A percentile compares a stretch with the other conserved stretches of the same genome.
Conservation (phyloP, 768 basidiomycete species). For the Lentinula aciculospora region DNA sequence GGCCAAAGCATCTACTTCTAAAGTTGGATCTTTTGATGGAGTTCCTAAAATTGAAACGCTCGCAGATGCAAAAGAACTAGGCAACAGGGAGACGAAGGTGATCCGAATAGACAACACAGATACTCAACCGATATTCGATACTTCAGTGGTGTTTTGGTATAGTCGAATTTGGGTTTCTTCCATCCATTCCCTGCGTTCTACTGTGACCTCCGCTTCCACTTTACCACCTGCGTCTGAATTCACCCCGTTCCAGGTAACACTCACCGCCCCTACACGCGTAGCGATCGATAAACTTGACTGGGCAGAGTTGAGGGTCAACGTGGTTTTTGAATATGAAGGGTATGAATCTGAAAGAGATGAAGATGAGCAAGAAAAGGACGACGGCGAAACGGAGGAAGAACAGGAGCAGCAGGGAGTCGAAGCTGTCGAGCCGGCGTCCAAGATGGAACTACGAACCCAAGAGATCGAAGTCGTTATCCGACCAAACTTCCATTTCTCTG, state of each 20-base stretch:
- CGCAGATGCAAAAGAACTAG: too few species aligned
- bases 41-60: too few species aligned
- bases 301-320: background rate
- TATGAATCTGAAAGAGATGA: slow-evolving; percentile 11
- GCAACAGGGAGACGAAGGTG: background rate
- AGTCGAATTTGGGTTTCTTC: background rate
- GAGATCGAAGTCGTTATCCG: background rate
- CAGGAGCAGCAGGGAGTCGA: too few species aligned
- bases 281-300: background rate
- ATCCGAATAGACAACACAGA: background rate
- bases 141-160: background rate
- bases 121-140: background rate
- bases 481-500: background rate
- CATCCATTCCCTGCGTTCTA: too few species aligned
- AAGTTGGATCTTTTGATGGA: too few species aligned
- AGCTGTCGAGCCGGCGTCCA: background rate
- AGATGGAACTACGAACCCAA: background rate
- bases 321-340: background rate
- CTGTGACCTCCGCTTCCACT: slow-evolving; percentile 37
- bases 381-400: background rate
- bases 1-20: too few species aligned
- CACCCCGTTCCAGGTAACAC: slow-evolving; percentile 69
- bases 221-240: too few species aligned
- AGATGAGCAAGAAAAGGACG: background rate
- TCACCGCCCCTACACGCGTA: slow-evolving; percentile 46